Conservation (phyloP, 1,139 yeast species). For the Hansenula sp. region DNA sequence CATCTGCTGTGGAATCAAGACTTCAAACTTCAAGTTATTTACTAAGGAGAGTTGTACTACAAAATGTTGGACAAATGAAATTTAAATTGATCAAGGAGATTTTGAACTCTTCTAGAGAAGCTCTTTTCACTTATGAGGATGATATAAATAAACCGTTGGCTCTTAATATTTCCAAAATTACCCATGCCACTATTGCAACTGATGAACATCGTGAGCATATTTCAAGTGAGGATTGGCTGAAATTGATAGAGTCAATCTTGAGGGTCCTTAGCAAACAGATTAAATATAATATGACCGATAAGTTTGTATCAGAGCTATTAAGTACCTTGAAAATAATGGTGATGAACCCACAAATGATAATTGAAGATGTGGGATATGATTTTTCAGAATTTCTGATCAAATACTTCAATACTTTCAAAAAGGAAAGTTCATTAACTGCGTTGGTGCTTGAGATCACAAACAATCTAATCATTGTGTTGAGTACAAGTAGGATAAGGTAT, state of each 20-base stretch:
- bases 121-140: conserved; percentile 7
- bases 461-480: conserved; percentile 8
- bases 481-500: conserved; percentile 10
- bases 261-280: conserved; percentile 14
- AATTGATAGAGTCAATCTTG: conserved; percentile 26
- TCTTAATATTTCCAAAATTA: conserved; percentile 30
- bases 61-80: conserved; percentile 21
- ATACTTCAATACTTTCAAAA: conserved; percentile 13
- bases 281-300: conserved; percentile 21
- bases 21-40: conserved; percentile 38
- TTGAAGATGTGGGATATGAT: conserved; percentile 6
- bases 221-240: conserved; percentile 30
- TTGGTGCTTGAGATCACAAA: conserved; percentile 17
- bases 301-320: conserved; percentile 29
- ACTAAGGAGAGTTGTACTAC: conserved; percentile 32
- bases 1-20: conserved; percentile 34
- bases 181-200: conserved; percentile 28
- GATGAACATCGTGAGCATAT: conserved; percentile 40
- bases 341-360: conserved; percentile 6
- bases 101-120: conserved; percentile 8
- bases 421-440: conserved; percentile 15
- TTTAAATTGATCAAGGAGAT: conserved; percentile 28
- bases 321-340: conserved; percentile 14
- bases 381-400: conserved; percentile 8
- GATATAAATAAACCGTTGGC: conserved; percentile 33